These are phyloP conservation scores for Coemansia sp. DNA, from an alignment of 192 early-diverging fungal genomes.

Conservation along the genomic window DNA sequence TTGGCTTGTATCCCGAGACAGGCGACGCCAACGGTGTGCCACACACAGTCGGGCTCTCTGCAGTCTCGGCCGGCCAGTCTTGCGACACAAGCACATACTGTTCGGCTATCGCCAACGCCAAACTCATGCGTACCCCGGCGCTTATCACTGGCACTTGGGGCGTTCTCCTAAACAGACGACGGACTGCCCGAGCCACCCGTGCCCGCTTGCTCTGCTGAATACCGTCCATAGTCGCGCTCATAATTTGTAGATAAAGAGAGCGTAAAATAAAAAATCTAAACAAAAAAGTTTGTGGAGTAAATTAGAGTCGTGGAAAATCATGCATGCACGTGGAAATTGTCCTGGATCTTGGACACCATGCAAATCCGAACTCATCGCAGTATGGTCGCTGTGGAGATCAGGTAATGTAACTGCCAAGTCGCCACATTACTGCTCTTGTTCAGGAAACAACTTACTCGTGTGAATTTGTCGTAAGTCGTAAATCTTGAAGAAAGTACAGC, in stretches of 20 bases:
- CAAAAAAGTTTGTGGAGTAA: background rate
- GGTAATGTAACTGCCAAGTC: background rate
- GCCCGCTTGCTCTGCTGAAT: background rate
- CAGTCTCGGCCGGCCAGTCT: constrained; percentile 5
- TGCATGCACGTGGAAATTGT: background rate
- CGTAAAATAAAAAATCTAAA: background rate
- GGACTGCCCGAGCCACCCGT: background rate
- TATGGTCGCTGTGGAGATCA: background rate
- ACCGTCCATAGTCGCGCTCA: background rate
- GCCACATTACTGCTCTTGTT: background rate
- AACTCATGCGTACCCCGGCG: constrained; percentile 24
- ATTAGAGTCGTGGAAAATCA: background rate
- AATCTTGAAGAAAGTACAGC: background rate
- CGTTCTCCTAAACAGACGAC: background rate
- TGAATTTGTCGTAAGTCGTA: background rate
- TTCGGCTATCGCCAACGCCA: constrained; percentile 39
- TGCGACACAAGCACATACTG: constrained; percentile 39
- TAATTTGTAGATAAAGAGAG: background rate
- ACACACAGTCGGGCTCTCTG: constrained; percentile 1
- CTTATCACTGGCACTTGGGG: constrained; percentile 1
- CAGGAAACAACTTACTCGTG: background rate
- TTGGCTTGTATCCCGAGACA: background rate
- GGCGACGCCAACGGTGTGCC: constrained; percentile 3
- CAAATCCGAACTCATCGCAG: background rate
- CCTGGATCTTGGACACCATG: background rate